phyloP scores from a whole-genome alignment of 805 yeast genomes.

The Metschnikowia bowlesiae region DNA sequence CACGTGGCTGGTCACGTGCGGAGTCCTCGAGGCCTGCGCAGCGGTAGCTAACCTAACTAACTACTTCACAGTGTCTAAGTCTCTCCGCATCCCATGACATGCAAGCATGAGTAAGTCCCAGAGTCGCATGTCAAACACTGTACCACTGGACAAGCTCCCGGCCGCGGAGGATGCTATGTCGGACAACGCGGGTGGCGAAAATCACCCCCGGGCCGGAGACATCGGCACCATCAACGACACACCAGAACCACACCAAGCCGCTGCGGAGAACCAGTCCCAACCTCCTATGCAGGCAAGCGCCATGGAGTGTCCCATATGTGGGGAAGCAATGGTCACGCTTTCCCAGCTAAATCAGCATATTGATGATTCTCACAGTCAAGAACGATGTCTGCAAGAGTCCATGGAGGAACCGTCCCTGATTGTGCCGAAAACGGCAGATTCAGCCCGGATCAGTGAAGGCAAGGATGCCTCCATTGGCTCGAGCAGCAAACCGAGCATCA shows the following conservation, averaged over 20 bases:
- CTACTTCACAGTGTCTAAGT: background rate
- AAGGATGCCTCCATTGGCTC: background rate
- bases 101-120: background rate
- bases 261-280: background rate
- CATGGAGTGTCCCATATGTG: constrained; percentile 66
- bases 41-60: too few relatives aligned
- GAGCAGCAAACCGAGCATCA: constrained; percentile 30
- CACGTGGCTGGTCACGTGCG: background rate
- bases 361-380: constrained; percentile 53
- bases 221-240: background rate
- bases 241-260: background rate
- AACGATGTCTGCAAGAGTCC: background rate
- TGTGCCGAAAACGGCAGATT: background rate
- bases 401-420: background rate
- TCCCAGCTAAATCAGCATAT: constrained; percentile 62
- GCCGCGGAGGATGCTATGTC: background rate
- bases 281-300: too few relatives aligned
- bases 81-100: background rate
- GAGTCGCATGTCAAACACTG: background rate
- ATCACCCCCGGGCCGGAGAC: background rate
- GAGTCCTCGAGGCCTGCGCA: too few relatives aligned
- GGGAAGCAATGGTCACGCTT: constrained; percentile 51
- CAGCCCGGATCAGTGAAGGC: too few relatives aligned
- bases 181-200: background rate
- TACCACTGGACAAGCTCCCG: background rate